Evolutionary conservation across 2,329 filamentous ascomycete species (phyloP), one percentile per base, ranked within the genome.

Genomic region (Apiospora kogelbergensis): DNA sequence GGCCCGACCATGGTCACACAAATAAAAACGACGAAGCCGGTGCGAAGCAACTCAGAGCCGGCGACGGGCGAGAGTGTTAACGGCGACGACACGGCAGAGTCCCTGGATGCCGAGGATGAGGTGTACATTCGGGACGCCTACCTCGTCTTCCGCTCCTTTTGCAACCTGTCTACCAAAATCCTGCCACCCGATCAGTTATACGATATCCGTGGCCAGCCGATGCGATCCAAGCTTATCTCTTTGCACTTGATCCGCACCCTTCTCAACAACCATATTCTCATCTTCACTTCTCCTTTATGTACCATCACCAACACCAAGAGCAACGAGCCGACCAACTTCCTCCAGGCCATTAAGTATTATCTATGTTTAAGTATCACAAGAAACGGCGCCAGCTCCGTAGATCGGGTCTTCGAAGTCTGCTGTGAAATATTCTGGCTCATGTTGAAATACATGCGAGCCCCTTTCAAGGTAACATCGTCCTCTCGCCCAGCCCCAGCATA

Each of bases 361-460:
- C 87, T 99, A 37, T 98, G 96, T 80, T 87, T 99, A 48, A 97
- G 94, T 80, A 89, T 99, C 74, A 98, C 95, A 68, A 90, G 95
- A 67, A 99, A 99, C 78, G 97, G 95, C 22, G 93, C 96, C 17
- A 98, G 95, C 81, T 95, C 95, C 5, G 93, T 97, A 57, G 93
- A 94, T 72, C 89, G 89, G 73, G 94, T 99, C 0, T 99, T 98
- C 76, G 95, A 98, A 77, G 94, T 98, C 53, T 95, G 93, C 79
- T 95, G 93, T 75, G 96, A 99, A 79, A 97, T 98, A 40, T 99
- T 99, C 79, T 99, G 95, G 94, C 85, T 98, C 69, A 97, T 98
- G 91, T 83, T 98, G 57, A 97, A 97, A 79, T 92, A 94, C 75
- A 92, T 99, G 89, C 90, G 97, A 71, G 92, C 96, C 2, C 92